Percentiles rank a stretch among this genome's conserved stretches.
Evolutionary conservation across 169 alveolate species (phyloP).

Genomic region (Prorocentrum cordatum): DNA sequence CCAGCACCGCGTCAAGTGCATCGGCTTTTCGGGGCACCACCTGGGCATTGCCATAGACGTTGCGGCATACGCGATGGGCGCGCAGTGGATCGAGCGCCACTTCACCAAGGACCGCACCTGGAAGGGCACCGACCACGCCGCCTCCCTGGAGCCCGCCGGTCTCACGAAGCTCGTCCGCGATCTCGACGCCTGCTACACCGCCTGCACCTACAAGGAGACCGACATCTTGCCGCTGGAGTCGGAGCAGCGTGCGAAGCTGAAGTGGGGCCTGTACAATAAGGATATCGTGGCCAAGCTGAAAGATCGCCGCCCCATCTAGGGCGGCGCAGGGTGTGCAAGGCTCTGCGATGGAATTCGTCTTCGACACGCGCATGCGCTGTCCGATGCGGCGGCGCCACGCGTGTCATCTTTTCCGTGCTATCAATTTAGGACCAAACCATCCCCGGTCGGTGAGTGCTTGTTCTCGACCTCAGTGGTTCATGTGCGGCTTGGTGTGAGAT

Average conservation of each 20-base stretch:
- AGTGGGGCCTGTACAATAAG: neutral
- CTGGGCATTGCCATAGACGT: neutral
- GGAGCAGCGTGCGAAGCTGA: neutral
- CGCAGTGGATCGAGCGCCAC: neutral
- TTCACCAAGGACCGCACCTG: constrained; percentile 12
- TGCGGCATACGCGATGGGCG: neutral
- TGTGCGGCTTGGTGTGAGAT: no score
- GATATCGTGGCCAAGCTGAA: no score
- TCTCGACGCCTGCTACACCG: neutral
- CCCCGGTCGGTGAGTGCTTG: no score
- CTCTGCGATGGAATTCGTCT: no score
- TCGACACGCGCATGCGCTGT: no score
- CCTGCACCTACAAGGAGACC: neutral
- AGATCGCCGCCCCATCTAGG: no score
- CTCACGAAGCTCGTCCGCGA: neutral
- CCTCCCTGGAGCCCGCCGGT: neutral
- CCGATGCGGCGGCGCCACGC: no score
- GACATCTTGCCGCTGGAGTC: no score
- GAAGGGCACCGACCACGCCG: constrained; percentile 12
- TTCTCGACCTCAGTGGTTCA: no score
- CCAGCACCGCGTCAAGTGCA: neutral
- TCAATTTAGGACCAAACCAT: no score
- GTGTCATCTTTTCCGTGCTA: no score
- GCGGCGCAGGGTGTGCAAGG: no score
- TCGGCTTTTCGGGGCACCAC: neutral